Evolutionary conservation across 2,329 filamentous ascomycete species (phyloP).

Genomic region (Lecanicillium sp.): DNA sequence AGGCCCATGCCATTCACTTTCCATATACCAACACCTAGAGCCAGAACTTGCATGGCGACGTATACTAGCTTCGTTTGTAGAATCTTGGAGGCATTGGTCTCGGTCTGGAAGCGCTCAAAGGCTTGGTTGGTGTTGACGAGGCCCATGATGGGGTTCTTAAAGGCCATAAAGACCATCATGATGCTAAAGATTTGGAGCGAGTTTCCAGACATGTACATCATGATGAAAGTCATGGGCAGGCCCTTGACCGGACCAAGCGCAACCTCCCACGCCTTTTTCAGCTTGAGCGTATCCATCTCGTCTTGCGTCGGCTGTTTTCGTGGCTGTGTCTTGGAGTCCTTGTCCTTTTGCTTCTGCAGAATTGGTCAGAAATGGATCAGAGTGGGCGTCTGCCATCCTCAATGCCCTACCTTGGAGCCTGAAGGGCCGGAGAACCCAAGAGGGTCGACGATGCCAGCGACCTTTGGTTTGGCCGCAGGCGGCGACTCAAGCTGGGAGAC

Average conservation of each 20-base stretch:
- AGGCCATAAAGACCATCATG: conserved; percentile 99
- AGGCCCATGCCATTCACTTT: conserved; percentile 96
- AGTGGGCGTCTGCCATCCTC: no score
- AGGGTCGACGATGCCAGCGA: conserved; percentile 67
- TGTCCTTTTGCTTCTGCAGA: conserved; percentile 41
- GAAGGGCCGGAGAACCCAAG: conserved; percentile 63
- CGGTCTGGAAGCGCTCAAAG: conserved; percentile 87
- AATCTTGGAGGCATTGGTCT: conserved; percentile 64
- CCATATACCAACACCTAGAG: conserved; percentile 82
- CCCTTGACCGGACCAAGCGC: conserved; percentile 88
- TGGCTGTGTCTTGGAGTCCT: conserved; percentile 38
- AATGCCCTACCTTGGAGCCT: conserved; percentile 45
- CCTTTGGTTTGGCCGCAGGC: conserved; percentile 57
- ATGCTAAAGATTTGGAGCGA: conserved; percentile 98
- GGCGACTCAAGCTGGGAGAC: conserved; percentile 69
- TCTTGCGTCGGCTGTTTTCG: conserved; percentile 64
- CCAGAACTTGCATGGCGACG: conserved; percentile 75
- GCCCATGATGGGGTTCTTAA: conserved; percentile 90
- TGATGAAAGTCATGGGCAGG: conserved; percentile 95
- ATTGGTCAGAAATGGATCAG: no score
- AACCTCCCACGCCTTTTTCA: conserved; percentile 98
- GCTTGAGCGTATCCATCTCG: conserved; percentile 90
- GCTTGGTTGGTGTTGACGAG: conserved; percentile 73
- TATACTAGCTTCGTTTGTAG: conserved; percentile 82
- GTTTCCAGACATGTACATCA: conserved; percentile 99